phyloP scores from a whole-genome alignment of 2,329 filamentous ascomycete species.

The Sclerotinia subarctica region DNA sequence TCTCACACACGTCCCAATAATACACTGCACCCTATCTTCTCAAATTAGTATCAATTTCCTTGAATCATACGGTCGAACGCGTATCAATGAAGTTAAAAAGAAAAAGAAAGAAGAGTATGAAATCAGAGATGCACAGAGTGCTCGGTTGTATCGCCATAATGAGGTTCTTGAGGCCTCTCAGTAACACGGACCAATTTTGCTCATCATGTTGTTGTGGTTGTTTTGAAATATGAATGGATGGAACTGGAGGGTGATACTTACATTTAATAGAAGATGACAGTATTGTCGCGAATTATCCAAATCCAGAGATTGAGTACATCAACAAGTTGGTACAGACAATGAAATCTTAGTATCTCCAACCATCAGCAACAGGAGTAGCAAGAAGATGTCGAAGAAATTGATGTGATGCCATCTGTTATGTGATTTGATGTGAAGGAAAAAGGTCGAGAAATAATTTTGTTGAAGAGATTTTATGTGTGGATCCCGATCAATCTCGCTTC shows the following conservation, averaged over 20 bases:
- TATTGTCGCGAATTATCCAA: no score
- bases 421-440: background rate
- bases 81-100: background rate
- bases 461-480: slow-evolving; percentile 16
- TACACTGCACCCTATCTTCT: background rate
- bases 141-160: slow-evolving; percentile 16
- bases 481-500: slow-evolving; percentile 4
- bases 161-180: slow-evolving; percentile 19
- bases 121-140: slow-evolving; percentile 17
- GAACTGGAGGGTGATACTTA: background rate
- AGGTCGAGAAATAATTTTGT: background rate
- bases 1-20: background rate
- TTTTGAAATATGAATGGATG: background rate
- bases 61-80: background rate
- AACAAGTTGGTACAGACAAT: background rate
- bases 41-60: background rate
- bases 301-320: background rate
- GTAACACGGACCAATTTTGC: slow-evolving; percentile 19
- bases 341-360: background rate
- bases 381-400: background rate
- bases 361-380: background rate
- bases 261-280: background rate
- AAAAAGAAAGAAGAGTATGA: background rate
- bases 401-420: background rate
- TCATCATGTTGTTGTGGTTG: slow-evolving; percentile 5